A percentile compares a stretch with the other conserved stretches of the same genome.
Conservation (phyloP, 192 early-diverging fungal species). For the Backusella parvicylindrica region DNA sequence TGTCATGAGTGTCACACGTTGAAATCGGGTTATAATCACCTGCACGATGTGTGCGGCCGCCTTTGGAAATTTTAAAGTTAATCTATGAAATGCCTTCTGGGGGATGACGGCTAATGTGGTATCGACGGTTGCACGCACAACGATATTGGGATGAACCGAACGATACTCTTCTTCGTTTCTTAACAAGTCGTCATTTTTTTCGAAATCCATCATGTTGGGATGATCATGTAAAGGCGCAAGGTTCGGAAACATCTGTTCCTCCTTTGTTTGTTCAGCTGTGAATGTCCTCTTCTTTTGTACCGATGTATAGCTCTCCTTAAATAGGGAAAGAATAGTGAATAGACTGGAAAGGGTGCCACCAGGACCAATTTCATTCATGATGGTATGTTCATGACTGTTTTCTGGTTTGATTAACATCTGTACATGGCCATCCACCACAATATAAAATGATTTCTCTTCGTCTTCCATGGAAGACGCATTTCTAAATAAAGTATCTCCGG, state of each 20-base stretch:
- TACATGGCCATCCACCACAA: conserved; percentile 96
- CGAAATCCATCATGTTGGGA: conserved; percentile 16
- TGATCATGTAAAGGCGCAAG: neutral
- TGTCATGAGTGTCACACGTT: conserved; percentile 90
- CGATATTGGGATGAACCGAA: conserved; percentile 65
- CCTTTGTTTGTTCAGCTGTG: neutral
- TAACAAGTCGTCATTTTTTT: neutral
- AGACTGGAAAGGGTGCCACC: conserved; percentile 91
- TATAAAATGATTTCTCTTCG: conserved; percentile 81
- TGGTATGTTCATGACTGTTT: conserved; percentile 49
- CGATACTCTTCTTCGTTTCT: conserved; percentile 2
- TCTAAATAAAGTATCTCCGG: conserved; percentile 71
- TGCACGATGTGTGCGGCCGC: conserved; percentile 93
- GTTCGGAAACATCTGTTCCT: neutral
- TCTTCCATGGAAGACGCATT: conserved; percentile 37
- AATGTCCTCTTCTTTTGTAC: conserved; percentile 4
- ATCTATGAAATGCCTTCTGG: conserved; percentile 81
- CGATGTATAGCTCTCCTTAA: conserved; percentile 69
- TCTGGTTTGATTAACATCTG: conserved; percentile 77
- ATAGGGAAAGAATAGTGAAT: conserved; percentile 87
- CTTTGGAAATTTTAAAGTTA: conserved; percentile 86
- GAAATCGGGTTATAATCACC: conserved; percentile 92
- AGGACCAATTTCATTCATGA: conserved; percentile 84
- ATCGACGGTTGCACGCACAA: conserved; percentile 79
- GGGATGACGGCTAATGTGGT: conserved; percentile 95